Percentiles rank a stretch among this genome's conserved stretches.
These are phyloP conservation scores for Pleurotus tuber-regium DNA, from an alignment of 768 basidiomycete species.

Conservation along the genomic window DNA sequence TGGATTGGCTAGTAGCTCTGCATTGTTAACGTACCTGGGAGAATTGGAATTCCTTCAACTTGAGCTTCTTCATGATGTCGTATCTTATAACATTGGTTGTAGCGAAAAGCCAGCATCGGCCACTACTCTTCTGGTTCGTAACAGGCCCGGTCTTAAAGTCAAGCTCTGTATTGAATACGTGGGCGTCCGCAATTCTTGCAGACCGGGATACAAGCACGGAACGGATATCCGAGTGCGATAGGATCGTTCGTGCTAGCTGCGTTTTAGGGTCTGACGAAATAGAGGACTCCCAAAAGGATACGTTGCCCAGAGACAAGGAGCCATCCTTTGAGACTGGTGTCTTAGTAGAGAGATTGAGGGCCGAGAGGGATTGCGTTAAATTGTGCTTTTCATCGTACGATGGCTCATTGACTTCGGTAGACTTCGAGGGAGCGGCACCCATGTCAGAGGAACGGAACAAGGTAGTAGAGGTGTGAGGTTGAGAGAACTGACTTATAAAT, in stretches of 20 bases:
- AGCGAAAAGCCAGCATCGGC: constrained; percentile 95
- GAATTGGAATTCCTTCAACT: constrained; percentile 86
- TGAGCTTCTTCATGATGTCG: constrained; percentile 81
- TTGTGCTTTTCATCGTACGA: constrained; percentile 15
- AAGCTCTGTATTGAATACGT: constrained; percentile 81
- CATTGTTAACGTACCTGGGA: constrained; percentile 62
- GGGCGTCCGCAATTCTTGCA: constrained; percentile 59
- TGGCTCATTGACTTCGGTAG: constrained; percentile 2
- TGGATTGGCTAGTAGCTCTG: no score
- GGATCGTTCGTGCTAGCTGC: constrained; percentile 73
- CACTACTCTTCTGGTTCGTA: constrained; percentile 85
- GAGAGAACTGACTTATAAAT: no score
- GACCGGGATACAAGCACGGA: constrained; percentile 61
- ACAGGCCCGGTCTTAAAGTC: constrained; percentile 82
- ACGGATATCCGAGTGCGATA: constrained; percentile 66
- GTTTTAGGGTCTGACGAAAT: constrained; percentile 56
- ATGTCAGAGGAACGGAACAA: constrained; percentile 13
- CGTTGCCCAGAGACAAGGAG: constrained; percentile 52
- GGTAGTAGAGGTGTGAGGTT: background rate
- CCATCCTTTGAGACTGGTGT: constrained; percentile 56
- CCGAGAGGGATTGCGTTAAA: constrained; percentile 25
- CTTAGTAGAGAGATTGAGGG: constrained; percentile 24
- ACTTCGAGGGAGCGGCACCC: constrained; percentile 15
- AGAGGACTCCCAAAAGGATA: constrained; percentile 66
- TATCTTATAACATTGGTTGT: constrained; percentile 86